A percentile compares a stretch with the other conserved stretches of the same genome.
Conservation (phyloP, 2,329 filamentous ascomycete species). For the Aspergillus unguis region DNA sequence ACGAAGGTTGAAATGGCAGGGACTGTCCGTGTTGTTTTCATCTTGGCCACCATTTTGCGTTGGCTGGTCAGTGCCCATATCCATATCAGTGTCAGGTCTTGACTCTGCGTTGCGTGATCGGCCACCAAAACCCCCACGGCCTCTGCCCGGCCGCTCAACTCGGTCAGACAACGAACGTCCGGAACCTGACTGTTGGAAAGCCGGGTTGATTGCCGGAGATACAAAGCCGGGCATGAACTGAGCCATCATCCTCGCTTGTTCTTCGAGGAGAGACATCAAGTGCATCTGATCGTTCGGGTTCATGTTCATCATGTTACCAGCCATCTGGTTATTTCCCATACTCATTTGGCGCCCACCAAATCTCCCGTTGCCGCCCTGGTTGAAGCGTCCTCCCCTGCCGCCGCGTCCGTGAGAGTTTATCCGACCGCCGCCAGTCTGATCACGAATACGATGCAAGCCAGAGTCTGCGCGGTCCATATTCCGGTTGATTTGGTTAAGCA, state of each 20-base stretch:
- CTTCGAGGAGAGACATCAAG: conserved; percentile 73
- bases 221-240: conserved; percentile 61
- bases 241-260: conserved; percentile 82
- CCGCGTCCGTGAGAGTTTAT: conserved; percentile 75
- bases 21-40: conserved; percentile 57
- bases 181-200: conserved; percentile 48
- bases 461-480: conserved; percentile 76
- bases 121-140: conserved; percentile 55
- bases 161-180: conserved; percentile 71
- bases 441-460: conserved; percentile 76
- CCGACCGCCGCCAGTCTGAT: conserved; percentile 65
- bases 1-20: conserved; percentile 85
- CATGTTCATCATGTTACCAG: conserved; percentile 51
- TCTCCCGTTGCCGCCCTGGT: conserved; percentile 39
- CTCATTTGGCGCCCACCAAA: conserved; percentile 46
- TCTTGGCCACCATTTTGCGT: conserved; percentile 46
- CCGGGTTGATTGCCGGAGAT: conserved; percentile 52
- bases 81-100: conserved; percentile 34
- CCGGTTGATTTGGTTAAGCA: conserved; percentile 81
- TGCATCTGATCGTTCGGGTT: conserved; percentile 69
- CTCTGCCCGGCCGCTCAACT: conserved; percentile 49
- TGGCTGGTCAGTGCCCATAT: conserved; percentile 36
- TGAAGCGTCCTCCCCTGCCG: conserved; percentile 67
- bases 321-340: conserved; percentile 32
- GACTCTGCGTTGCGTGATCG: conserved; percentile 30